phyloP scores from a whole-genome alignment of 2,329 filamentous ascomycete species.

The Phaeosphaeriaceae sp. region DNA sequence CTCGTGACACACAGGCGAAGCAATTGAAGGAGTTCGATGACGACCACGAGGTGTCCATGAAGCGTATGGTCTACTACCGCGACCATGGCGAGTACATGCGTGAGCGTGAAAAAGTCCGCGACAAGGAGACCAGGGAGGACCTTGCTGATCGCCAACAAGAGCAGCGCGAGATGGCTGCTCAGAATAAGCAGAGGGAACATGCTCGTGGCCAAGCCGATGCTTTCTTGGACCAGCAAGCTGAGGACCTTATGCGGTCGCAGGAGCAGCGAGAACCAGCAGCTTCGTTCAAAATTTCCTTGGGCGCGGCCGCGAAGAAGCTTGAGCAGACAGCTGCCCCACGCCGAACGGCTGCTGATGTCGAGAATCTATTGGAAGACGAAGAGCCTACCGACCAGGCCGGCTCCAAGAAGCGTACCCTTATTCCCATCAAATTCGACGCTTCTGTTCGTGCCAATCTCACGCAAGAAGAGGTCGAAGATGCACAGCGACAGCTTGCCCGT shows the following conservation, averaged over 20 bases:
- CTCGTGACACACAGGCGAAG: conserved; percentile 71
- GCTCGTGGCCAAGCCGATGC: conserved; percentile 86
- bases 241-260: conserved; percentile 65
- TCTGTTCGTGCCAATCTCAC: conserved; percentile 63
- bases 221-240: conserved; percentile 84
- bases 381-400: conserved; percentile 70
- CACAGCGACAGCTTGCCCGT: conserved; percentile 79
- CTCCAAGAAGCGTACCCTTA: conserved; percentile 73
- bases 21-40: conserved; percentile 86
- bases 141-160: conserved; percentile 83
- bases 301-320: conserved; percentile 78
- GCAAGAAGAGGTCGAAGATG: conserved; percentile 85
- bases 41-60: conserved; percentile 76
- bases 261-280: conserved; percentile 68
- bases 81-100: conserved; percentile 86
- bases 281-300: conserved; percentile 87
- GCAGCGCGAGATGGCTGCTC: conserved; percentile 72
- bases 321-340: conserved; percentile 63
- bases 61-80: conserved; percentile 81
- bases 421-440: conserved; percentile 54
- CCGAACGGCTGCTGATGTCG: conserved; percentile 89
- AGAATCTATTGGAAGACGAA: conserved; percentile 93
- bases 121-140: conserved; percentile 76
- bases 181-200: conserved; percentile 75
- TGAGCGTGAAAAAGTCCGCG: conserved; percentile 75